These are phyloP conservation scores for Kwoniella dejecticola DNA, from an alignment of 768 basidiomycete genomes.

Conservation along the genomic window DNA sequence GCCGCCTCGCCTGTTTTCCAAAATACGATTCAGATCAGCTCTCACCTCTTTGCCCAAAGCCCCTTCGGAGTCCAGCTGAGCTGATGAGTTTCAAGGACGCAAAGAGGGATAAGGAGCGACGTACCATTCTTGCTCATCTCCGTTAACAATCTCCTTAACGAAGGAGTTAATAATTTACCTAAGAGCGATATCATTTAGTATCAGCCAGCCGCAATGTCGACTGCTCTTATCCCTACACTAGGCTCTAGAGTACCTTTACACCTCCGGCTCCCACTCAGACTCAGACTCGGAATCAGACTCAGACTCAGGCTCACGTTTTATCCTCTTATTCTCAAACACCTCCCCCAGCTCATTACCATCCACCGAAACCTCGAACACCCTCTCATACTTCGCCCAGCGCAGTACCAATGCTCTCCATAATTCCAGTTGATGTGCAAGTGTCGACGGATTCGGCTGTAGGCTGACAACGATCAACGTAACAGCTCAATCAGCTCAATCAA, in stretches of 20 bases:
- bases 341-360: slow-evolving; percentile 33
- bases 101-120: no score
- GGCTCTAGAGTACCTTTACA: no score
- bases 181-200: slow-evolving; percentile 3
- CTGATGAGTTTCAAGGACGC: background rate
- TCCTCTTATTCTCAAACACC: slow-evolving; percentile 51
- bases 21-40: background rate
- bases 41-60: background rate
- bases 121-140: slow-evolving; percentile 52
- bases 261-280: no score
- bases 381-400: slow-evolving; percentile 47
- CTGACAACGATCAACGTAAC: slow-evolving; percentile 26
- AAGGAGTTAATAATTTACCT: slow-evolving; percentile 44
- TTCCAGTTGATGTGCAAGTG: slow-evolving; percentile 53
- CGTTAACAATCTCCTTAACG: slow-evolving; percentile 37
- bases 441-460: slow-evolving; percentile 57
- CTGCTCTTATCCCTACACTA: background rate
- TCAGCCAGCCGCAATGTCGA: background rate
- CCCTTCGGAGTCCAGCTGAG: background rate
- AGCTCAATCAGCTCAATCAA: background rate
- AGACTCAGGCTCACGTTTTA: slow-evolving; percentile 52
- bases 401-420: slow-evolving; percentile 57
- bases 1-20: slow-evolving; percentile 40
- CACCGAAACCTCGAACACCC: slow-evolving; percentile 50
- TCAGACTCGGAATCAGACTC: no score